Evolutionary conservation across 2,329 filamentous ascomycete genomes (phyloP).

Genomic region (Lithohypha guttulata): DNA sequence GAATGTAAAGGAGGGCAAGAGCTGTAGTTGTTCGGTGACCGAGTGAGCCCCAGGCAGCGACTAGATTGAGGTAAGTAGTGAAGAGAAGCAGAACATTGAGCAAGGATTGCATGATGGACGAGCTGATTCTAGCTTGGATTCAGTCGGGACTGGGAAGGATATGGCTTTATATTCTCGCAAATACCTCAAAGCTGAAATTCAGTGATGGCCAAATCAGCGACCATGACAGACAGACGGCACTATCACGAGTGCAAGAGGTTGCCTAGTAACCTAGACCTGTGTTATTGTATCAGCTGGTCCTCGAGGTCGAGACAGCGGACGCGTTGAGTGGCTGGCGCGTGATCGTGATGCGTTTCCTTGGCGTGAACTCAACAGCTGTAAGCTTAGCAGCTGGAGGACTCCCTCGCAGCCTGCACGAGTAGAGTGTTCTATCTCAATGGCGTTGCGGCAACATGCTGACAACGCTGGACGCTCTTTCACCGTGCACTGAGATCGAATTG

Average conservation of each 20-base stretch:
- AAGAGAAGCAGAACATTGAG: background rate
- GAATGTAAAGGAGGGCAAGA: slow-evolving; percentile 31
- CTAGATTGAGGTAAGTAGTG: slow-evolving; percentile 4
- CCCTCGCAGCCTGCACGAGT: too few relatives aligned
- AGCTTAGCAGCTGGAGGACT: too few relatives aligned
- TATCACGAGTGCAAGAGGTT: background rate
- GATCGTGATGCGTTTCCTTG: background rate
- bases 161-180: too few relatives aligned
- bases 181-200: too few relatives aligned
- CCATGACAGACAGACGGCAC: too few relatives aligned
- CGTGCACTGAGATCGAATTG: too few relatives aligned
- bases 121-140: too few relatives aligned
- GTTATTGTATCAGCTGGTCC: slow-evolving; percentile 7
- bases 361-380: background rate
- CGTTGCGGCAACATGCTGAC: too few relatives aligned
- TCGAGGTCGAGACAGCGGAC: slow-evolving; percentile 3
- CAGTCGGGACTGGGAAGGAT: background rate
- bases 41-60: slow-evolving; percentile 37
- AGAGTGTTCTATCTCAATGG: too few relatives aligned
- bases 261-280: slow-evolving; percentile 6
- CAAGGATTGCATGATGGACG: background rate
- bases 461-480: too few relatives aligned
- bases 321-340: slow-evolving; percentile 2
- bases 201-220: too few relatives aligned
- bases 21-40: slow-evolving; percentile 47